Conservation (phyloP, 2,329 filamentous ascomycete genomes). For the Aspergillus sergii region DNA sequence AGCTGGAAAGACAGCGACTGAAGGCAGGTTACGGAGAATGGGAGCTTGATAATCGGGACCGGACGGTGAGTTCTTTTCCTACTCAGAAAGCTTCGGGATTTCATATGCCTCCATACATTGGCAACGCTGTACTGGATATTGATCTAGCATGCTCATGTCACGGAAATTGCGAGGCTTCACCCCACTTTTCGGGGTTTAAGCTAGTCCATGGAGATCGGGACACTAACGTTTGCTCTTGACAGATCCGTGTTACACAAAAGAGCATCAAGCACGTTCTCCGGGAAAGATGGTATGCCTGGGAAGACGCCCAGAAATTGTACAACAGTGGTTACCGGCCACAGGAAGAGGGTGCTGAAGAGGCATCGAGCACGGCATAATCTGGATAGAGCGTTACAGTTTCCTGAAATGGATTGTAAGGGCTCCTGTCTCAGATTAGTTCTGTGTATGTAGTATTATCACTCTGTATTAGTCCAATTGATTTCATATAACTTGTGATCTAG, state of each 20-base stretch:
- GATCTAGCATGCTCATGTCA: not conserved
- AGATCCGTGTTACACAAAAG: conserved; percentile 78
- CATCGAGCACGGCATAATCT: conserved; percentile 1
- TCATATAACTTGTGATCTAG: not conserved
- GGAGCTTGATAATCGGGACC: conserved; percentile 66
- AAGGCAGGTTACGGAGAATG: conserved; percentile 72
- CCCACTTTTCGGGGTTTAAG: not conserved
- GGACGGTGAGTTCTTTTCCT: conserved; percentile 58
- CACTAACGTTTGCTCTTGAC: conserved; percentile 10
- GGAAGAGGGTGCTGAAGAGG: conserved; percentile 27
- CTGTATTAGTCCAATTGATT: conserved; percentile 3
- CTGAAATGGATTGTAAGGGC: not conserved
- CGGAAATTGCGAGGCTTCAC: not conserved
- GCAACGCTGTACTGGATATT: not conserved
- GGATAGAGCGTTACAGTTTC: not conserved
- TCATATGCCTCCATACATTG: not conserved
- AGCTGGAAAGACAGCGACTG: conserved; percentile 66
- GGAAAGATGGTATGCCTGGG: conserved; percentile 85
- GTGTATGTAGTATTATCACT: conserved; percentile 10
- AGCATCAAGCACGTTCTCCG: conserved; percentile 82
- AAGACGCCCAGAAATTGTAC: conserved; percentile 43
- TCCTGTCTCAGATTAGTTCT: not conserved
- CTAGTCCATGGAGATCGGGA: not conserved
- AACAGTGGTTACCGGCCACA: conserved; percentile 39
- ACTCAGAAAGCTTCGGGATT: not conserved